Evolutionary conservation across 441 rosid genomes (phyloP).

Genomic region (Arabidopsis hybrid): DNA sequence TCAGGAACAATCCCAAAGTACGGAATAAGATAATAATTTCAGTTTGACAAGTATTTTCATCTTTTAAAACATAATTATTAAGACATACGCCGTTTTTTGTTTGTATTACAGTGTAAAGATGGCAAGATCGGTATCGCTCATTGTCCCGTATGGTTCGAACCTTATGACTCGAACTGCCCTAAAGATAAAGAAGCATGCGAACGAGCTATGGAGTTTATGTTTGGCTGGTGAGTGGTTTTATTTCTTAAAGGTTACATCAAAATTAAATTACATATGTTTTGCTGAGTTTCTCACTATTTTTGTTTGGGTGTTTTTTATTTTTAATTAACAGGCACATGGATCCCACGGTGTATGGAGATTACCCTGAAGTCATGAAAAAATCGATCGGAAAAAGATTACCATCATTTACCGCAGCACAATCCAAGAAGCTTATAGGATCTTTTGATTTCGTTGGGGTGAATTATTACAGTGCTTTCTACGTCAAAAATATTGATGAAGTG

Average conservation of each 20-base stretch:
- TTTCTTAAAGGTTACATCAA: neutral
- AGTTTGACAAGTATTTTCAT: constrained; percentile 9
- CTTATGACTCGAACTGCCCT: constrained; percentile 37
- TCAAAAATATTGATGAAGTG: constrained; percentile 31
- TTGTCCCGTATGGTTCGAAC: constrained; percentile 45
- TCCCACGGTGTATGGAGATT: constrained; percentile 55
- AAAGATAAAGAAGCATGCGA: constrained; percentile 42
- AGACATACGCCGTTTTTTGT: constrained; percentile 10
- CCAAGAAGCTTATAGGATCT: constrained; percentile 47
- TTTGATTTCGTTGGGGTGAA: constrained; percentile 58
- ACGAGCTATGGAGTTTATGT: constrained; percentile 48
- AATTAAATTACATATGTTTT: neutral
- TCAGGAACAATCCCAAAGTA: constrained; percentile 49
- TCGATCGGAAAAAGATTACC: constrained; percentile 52
- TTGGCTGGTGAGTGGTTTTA: constrained; percentile 47
- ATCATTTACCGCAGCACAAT: constrained; percentile 44
- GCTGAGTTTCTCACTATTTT: neutral
- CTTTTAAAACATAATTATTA: constrained; percentile 1
- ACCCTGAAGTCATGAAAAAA: constrained; percentile 50
- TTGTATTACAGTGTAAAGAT: constrained; percentile 43
- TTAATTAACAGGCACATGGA: constrained; percentile 47
- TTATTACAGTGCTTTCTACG: constrained; percentile 53
- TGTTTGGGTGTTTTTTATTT: neutral
- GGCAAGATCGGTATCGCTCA: constrained; percentile 53
- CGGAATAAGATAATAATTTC: neutral